These are phyloP conservation scores for Colletotrichum sp. DNA, from an alignment of 2,329 filamentous ascomycete genomes.

Conservation along the genomic window DNA sequence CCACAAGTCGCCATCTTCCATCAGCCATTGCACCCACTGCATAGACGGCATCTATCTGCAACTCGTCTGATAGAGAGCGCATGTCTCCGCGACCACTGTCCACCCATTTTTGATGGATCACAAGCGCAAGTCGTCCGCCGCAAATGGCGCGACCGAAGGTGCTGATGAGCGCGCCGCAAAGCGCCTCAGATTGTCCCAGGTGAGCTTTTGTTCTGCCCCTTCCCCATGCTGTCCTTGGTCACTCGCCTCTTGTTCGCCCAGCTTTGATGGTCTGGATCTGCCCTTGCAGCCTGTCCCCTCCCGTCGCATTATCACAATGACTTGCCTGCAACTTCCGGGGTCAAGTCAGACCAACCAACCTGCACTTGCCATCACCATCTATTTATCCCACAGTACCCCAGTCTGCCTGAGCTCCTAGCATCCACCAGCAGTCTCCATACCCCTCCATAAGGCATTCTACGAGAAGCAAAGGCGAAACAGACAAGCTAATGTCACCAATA, in stretches of 20 bases:
- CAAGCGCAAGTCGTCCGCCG: conserved; percentile 58
- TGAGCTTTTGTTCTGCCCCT: conserved; percentile 31
- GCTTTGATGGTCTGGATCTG: background rate
- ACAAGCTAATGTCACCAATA: background rate
- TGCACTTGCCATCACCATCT: background rate
- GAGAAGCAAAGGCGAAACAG: background rate
- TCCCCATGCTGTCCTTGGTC: background rate
- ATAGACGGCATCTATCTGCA: background rate
- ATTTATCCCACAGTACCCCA: conserved; percentile 3
- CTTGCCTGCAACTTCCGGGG: background rate
- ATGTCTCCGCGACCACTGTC: conserved; percentile 1
- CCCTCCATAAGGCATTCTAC: background rate
- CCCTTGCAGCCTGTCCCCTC: background rate
- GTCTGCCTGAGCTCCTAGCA: background rate
- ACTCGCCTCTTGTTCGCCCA: background rate
- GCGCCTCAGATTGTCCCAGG: conserved; percentile 59
- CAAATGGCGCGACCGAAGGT: conserved; percentile 49
- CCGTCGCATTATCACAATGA: background rate
- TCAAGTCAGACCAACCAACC: background rate
- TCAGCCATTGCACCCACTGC: conserved; percentile 7
- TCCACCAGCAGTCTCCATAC: background rate
- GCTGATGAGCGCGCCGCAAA: conserved; percentile 59
- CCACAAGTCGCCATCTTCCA: background rate
- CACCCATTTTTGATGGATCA: conserved; percentile 50
- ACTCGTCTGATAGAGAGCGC: background rate